Conservation (phyloP, 148 eudicot species). For the Limonium bicolor region DNA sequence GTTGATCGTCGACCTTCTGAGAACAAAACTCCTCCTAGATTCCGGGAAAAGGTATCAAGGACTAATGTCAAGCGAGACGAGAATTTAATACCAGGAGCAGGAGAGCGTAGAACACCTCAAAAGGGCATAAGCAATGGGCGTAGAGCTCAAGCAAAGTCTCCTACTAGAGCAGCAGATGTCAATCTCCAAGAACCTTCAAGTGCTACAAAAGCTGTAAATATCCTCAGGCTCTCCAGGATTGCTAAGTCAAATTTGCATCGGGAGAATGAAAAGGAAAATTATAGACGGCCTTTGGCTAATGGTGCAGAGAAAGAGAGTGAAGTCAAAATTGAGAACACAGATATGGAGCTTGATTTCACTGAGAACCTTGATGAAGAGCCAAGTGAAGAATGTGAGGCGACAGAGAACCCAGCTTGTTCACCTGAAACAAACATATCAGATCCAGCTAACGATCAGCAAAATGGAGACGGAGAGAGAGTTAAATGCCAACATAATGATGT, state of each 20-base stretch:
- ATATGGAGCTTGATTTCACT: constrained; percentile 96
- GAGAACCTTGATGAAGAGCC: constrained; percentile 78
- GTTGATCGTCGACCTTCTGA: constrained; percentile 29
- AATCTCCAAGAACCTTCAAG: constrained; percentile 37
- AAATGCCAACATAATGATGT: too few relatives aligned
- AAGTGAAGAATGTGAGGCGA: constrained; percentile 60
- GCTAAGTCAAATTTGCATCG: constrained; percentile 81
- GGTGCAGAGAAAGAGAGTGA: constrained; percentile 67
- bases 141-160: constrained; percentile 38
- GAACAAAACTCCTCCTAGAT: constrained; percentile 48
- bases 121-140: constrained; percentile 52
- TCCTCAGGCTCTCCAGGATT: constrained; percentile 85
- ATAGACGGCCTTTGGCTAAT: constrained; percentile 74
- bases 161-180: constrained; percentile 39
- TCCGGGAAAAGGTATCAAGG: constrained; percentile 42
- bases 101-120: constrained; percentile 45
- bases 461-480: too few relatives aligned
- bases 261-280: constrained; percentile 95
- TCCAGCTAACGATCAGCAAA: constrained; percentile 13
- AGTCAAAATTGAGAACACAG: constrained; percentile 82
- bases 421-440: constrained; percentile 33
- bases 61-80: constrained; percentile 44
- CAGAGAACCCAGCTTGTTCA: constrained; percentile 26
- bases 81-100: constrained; percentile 25
- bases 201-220: constrained; percentile 50